Evolutionary conservation across 2,329 filamentous ascomycete genomes (phyloP).

Genomic region (Epichloe hybrida): DNA sequence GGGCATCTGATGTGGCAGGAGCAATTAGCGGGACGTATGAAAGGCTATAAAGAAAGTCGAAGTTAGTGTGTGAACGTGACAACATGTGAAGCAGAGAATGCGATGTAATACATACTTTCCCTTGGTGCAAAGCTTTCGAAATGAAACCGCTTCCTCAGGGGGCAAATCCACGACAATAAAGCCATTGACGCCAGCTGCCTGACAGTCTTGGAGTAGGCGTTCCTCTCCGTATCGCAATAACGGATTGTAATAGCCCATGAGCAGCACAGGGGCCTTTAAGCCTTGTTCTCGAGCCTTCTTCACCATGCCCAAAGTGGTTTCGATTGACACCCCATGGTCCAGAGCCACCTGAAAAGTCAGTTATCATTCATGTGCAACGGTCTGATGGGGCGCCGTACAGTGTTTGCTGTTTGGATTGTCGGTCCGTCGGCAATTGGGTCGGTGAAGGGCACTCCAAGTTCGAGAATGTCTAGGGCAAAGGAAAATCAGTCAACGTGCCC

Average conservation of each 20-base stretch:
- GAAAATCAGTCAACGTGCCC: background rate
- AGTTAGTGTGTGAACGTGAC: background rate
- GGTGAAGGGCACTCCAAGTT: slow-evolving; percentile 91
- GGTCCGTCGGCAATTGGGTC: slow-evolving; percentile 97
- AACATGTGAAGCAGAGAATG: background rate
- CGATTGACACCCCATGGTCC: slow-evolving; percentile 74
- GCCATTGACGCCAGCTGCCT: slow-evolving; percentile 75
- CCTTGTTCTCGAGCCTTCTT: slow-evolving; percentile 65
- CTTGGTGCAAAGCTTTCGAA: slow-evolving; percentile 69
- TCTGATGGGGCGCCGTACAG: slow-evolving; percentile 32
- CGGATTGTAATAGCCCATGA: slow-evolving; percentile 99
- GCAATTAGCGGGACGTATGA: slow-evolving; percentile 97
- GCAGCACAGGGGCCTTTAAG: slow-evolving; percentile 66
- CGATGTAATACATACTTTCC: slow-evolving; percentile 43
- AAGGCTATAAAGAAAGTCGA: slow-evolving; percentile 35
- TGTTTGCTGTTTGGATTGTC: slow-evolving; percentile 93
- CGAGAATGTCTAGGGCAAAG: slow-evolving; percentile 57
- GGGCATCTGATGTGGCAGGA: slow-evolving; percentile 77
- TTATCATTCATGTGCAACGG: background rate
- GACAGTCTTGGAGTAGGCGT: slow-evolving; percentile 70
- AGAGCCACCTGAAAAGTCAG: slow-evolving; percentile 46
- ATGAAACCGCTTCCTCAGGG: slow-evolving; percentile 92
- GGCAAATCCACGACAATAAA: slow-evolving; percentile 96
- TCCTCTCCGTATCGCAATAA: slow-evolving; percentile 91
- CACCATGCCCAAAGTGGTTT: slow-evolving; percentile 69